These are phyloP conservation scores for Rhynchospora tenuis DNA, from an alignment of 176 grass and related monocot species.

Conservation along the genomic window DNA sequence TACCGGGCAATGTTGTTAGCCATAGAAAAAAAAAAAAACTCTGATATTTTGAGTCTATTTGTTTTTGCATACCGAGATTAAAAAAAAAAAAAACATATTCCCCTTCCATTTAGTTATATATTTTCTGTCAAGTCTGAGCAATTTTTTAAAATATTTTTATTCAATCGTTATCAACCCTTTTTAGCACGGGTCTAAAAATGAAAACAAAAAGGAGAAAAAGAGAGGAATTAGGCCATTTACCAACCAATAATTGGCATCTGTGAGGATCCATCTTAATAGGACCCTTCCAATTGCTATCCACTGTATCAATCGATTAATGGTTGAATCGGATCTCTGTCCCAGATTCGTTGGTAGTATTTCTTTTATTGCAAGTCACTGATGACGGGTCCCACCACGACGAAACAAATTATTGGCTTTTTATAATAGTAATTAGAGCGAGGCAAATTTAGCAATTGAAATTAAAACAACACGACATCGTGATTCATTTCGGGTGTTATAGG, in stretches of 20 bases:
- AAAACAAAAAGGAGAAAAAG: not conserved
- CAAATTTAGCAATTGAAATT: too few species aligned
- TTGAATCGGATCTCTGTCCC: not conserved
- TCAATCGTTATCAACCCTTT: not conserved
- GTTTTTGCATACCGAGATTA: too few species aligned
- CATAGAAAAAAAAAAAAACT: not conserved
- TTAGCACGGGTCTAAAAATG: not conserved
- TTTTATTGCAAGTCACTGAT: too few species aligned
- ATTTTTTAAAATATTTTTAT: not conserved
- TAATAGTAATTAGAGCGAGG: too few species aligned
- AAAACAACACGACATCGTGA: too few species aligned
- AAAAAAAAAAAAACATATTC: too few species aligned
- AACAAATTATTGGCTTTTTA: too few species aligned
- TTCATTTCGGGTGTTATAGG: too few species aligned
- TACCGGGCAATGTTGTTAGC: not conserved
- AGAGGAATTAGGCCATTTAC: not conserved
- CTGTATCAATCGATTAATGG: too few species aligned
- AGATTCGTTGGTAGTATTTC: too few species aligned
- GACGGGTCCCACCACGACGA: too few species aligned
- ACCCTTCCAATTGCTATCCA: not conserved
- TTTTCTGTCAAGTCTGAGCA: not conserved
- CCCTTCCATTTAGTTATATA: not conserved
- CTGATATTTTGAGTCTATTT: too few species aligned
- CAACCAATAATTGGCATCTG: not conserved
- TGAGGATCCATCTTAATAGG: not conserved